Conservation (phyloP, 768 basidiomycete genomes). For the Brasilioporus rufonigricans region DNA sequence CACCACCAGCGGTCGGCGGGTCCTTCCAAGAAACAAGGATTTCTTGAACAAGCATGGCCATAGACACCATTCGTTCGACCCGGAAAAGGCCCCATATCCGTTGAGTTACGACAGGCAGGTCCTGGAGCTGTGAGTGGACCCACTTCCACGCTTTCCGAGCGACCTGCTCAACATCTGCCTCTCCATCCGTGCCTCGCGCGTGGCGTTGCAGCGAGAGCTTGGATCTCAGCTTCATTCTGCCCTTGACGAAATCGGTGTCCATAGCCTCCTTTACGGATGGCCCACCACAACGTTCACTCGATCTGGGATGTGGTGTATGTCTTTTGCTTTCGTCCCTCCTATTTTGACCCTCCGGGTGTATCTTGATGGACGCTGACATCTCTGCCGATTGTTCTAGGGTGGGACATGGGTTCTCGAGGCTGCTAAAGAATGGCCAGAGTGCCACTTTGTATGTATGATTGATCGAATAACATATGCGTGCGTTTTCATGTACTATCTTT, state of each 20-base stretch:
- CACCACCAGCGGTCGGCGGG: conserved; percentile 31
- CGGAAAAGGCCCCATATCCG: conserved; percentile 80
- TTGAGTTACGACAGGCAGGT: conserved; percentile 65
- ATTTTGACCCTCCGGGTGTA: too few relatives aligned
- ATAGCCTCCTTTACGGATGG: conserved; percentile 53
- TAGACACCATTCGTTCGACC: conserved; percentile 64
- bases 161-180: conserved; percentile 3
- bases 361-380: not conserved
- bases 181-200: not conserved
- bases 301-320: conserved; percentile 74
- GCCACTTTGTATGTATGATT: conserved; percentile 53
- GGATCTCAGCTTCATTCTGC: conserved; percentile 48
- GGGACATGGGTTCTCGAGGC: conserved; percentile 74
- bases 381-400: conserved; percentile 36
- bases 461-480: not conserved
- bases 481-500: conserved; percentile 5
- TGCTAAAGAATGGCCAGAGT: conserved; percentile 66
- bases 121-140: conserved; percentile 58
- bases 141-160: not conserved
- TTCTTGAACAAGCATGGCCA: conserved; percentile 61
- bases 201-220: conserved; percentile 46
- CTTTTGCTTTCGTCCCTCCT: not conserved
- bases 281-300: conserved; percentile 54
- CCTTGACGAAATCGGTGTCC: conserved; percentile 53
- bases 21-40: conserved; percentile 43